phyloP scores from a whole-genome alignment of 2,329 filamentous ascomycete species.

The Neofusicoccum umdonicola region DNA sequence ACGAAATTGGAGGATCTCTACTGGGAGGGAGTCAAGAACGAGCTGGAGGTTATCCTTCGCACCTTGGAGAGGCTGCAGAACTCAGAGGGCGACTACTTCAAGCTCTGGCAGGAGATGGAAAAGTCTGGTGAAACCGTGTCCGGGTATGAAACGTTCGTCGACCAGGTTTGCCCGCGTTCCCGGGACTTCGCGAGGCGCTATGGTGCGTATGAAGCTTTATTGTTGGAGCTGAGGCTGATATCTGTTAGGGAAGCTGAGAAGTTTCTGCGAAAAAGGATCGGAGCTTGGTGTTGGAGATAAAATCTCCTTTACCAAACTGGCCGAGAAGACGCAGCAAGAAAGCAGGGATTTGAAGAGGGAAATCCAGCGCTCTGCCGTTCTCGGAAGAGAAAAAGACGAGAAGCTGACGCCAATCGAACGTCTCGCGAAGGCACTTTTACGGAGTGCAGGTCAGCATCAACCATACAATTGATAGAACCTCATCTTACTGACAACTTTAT shows the following conservation, averaged over 20 bases:
- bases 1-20: slow-evolving; percentile 23
- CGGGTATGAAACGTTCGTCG: slow-evolving; percentile 42
- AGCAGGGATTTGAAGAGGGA: background rate
- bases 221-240: background rate
- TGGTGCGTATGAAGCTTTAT: background rate
- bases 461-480: too few species aligned
- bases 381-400: background rate
- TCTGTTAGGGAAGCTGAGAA: too few species aligned
- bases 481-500: too few species aligned
- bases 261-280: too few species aligned
- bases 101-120: slow-evolving; percentile 26
- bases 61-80: slow-evolving; percentile 36
- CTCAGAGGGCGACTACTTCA: slow-evolving; percentile 19
- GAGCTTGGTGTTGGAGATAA: too few species aligned
- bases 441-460: slow-evolving; percentile 3
- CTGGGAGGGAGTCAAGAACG: slow-evolving; percentile 37
- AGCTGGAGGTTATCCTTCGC: slow-evolving; percentile 36
- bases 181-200: slow-evolving; percentile 20
- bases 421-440: slow-evolving; percentile 30
- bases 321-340: background rate
- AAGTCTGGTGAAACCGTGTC: slow-evolving; percentile 28
- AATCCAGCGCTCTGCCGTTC: background rate
- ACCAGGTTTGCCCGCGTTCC: slow-evolving; percentile 24
- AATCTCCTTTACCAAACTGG: too few species aligned
- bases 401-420: background rate